Percentiles rank a stretch among this genome's conserved stretches.
phyloP scores from a whole-genome alignment of 805 yeast species.

The Starmera pachycereana region DNA sequence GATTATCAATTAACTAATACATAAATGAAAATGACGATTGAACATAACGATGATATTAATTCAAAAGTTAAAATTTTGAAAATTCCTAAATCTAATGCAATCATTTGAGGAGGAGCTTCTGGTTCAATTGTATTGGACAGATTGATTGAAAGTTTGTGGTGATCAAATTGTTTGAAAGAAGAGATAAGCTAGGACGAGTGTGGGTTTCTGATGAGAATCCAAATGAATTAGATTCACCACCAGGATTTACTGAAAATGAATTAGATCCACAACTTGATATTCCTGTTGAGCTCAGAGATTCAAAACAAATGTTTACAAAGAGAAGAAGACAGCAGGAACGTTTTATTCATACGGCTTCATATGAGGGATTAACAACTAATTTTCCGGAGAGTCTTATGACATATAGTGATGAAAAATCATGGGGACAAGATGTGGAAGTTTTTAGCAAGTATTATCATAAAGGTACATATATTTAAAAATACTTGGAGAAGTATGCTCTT shows the following conservation, averaged over 20 bases:
- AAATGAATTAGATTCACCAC: constrained; percentile 12
- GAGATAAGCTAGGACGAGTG: constrained; percentile 31
- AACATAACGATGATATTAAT: background rate
- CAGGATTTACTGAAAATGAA: constrained; percentile 17
- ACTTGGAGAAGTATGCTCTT: constrained; percentile 37
- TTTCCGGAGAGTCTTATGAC: constrained; percentile 37
- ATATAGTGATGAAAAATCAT: constrained; percentile 27
- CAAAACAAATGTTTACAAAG: background rate
- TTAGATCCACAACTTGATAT: constrained; percentile 19
- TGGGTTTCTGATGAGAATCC: constrained; percentile 28
- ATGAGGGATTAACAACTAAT: constrained; percentile 26
- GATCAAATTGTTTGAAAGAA: constrained; percentile 31
- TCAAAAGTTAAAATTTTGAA: background rate
- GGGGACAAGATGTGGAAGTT: constrained; percentile 19
- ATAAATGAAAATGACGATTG: too few relatives aligned
- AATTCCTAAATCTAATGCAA: constrained; percentile 23
- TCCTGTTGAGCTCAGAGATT: constrained; percentile 3
- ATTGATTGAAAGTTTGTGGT: constrained; percentile 21
- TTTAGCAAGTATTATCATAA: constrained; percentile 34
- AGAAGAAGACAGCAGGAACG: constrained; percentile 12
- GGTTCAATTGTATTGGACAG: constrained; percentile 34
- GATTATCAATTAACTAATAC: background rate
- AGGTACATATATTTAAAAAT: constrained; percentile 43
- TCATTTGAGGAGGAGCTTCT: constrained; percentile 44
- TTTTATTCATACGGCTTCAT: constrained; percentile 22